A percentile compares a stretch with the other conserved stretches of the same genome.
Conservation (phyloP, 352 stramenopile genomes). For the Aphanomyces cochlioides region DNA sequence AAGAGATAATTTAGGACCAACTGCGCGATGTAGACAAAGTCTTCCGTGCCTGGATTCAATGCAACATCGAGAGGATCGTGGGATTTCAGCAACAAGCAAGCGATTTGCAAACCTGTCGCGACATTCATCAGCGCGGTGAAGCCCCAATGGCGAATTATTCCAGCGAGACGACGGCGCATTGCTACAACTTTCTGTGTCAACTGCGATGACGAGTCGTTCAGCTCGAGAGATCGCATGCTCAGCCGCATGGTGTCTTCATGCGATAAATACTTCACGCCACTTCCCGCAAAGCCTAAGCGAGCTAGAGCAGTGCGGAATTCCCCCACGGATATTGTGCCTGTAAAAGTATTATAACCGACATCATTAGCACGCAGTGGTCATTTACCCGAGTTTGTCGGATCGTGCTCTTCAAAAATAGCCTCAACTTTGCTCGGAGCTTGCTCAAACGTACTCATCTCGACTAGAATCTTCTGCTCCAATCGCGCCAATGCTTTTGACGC, state of each 20-base stretch:
- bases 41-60: background rate
- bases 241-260: conserved; percentile 4
- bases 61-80: background rate
- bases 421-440: background rate
- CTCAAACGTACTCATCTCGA: conserved; percentile 5
- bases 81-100: conserved; percentile 6
- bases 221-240: conserved; percentile 11
- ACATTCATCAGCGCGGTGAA: background rate
- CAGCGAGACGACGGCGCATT: background rate
- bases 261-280: background rate
- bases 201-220: background rate
- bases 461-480: conserved; percentile 17
- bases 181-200: background rate
- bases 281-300: conserved; percentile 7
- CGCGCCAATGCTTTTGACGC: background rate
- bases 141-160: background rate
- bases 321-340: conserved; percentile 8
- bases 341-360: background rate
- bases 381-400: background rate
- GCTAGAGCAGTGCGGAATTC: background rate
- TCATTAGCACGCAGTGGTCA: background rate
- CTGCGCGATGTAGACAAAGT: background rate
- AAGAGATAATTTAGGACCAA: background rate
- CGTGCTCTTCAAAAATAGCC: conserved; percentile 1
- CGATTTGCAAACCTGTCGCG: background rate